Conservation (phyloP, 2,329 filamentous ascomycete genomes). For the Colletotrichum trifolii region DNA sequence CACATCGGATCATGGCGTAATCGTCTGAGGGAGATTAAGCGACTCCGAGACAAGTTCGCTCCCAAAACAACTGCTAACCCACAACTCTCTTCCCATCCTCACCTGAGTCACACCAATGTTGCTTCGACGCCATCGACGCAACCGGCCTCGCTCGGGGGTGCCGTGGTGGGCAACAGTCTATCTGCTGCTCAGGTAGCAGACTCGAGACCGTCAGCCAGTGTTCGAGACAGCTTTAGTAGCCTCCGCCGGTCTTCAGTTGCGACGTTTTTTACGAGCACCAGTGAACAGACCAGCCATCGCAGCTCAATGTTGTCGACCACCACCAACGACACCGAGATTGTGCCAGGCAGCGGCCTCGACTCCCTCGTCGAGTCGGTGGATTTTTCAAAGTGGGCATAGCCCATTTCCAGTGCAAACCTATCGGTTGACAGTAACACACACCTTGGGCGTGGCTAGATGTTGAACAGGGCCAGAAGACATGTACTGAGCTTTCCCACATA, state of each 20-base stretch:
- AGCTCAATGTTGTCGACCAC: conserved; percentile 66
- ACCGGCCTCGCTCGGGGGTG: conserved; percentile 45
- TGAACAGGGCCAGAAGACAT: conserved; percentile 3
- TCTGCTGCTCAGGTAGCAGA: conserved; percentile 39
- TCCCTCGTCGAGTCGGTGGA: conserved; percentile 51
- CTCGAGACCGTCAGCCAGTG: conserved; percentile 57
- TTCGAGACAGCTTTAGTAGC: conserved; percentile 71
- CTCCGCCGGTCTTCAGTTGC: conserved; percentile 72
- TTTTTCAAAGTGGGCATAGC: conserved; percentile 53
- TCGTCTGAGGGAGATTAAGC: conserved; percentile 85
- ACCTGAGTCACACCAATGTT: conserved; percentile 44
- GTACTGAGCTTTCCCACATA: conserved; percentile 10
- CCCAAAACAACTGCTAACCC: conserved; percentile 54
- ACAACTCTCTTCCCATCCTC: conserved; percentile 37
- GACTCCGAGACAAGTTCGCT: conserved; percentile 77
- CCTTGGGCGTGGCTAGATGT: conserved; percentile 11
- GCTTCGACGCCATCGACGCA: conserved; percentile 43
- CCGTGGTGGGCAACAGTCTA: conserved; percentile 38
- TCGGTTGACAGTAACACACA: conserved; percentile 4
- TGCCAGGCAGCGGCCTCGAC: conserved; percentile 43
- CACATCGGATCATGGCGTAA: conserved; percentile 91
- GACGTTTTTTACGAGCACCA: conserved; percentile 70
- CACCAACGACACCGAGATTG: conserved; percentile 65
- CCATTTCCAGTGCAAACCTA: not conserved
- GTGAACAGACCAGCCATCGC: conserved; percentile 67